A percentile compares a stretch with the other conserved stretches of the same genome.
Conservation (phyloP, 1,139 yeast species). For the Magnusiomyces suaveolens region DNA sequence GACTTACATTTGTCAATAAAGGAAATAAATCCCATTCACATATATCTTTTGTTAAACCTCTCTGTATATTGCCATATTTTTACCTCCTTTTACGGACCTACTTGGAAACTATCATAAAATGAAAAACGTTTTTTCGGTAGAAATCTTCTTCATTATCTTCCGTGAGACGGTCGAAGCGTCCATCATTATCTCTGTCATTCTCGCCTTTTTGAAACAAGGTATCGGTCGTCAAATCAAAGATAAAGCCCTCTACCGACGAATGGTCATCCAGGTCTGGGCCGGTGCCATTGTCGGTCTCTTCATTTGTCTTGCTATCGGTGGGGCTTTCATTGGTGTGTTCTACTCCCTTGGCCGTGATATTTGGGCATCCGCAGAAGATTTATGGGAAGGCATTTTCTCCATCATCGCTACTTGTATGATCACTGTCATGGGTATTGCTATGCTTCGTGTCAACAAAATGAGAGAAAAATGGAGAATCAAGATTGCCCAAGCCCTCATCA, state of each 20-base stretch:
- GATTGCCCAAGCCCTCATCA: constrained; percentile 62
- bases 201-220: constrained; percentile 84
- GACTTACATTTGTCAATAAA: no score
- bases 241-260: constrained; percentile 42
- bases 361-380: constrained; percentile 80
- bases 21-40: no score
- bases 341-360: constrained; percentile 70
- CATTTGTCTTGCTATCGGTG: constrained; percentile 69
- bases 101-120: constrained; percentile 16
- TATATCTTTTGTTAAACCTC: no score
- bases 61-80: no score
- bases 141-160: constrained; percentile 70
- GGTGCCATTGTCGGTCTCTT: constrained; percentile 68
- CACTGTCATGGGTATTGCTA: constrained; percentile 83
- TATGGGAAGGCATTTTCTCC: constrained; percentile 88
- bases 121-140: constrained; percentile 35
- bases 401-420: constrained; percentile 75
- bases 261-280: constrained; percentile 66
- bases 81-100: no score
- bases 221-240: constrained; percentile 35
- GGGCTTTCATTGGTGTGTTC: constrained; percentile 76
- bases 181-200: constrained; percentile 75
- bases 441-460: constrained; percentile 83
- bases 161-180: constrained; percentile 89
- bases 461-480: constrained; percentile 88